Percentiles rank a stretch among this genome's conserved stretches.
phyloP scores from a whole-genome alignment of 2,329 filamentous ascomycete genomes.

The Kalmusia sp. region DNA sequence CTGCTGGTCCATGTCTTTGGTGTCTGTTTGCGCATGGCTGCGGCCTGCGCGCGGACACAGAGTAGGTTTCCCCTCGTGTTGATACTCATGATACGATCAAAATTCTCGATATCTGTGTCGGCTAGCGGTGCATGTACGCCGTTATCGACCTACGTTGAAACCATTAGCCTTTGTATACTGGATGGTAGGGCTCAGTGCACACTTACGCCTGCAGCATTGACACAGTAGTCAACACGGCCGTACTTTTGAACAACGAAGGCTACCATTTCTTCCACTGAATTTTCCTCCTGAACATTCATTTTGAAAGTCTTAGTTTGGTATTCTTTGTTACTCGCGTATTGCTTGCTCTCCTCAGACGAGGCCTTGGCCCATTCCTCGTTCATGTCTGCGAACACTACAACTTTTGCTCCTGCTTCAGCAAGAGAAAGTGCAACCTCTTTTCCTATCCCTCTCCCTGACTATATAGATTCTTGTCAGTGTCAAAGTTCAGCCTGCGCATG shows the following conservation, averaged over 20 bases:
- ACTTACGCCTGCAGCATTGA: slow-evolving; percentile 60
- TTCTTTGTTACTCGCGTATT: slow-evolving; percentile 10
- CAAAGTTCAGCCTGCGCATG: neutral
- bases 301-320: slow-evolving; percentile 9
- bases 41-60: slow-evolving; percentile 50
- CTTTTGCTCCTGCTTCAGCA: slow-evolving; percentile 33
- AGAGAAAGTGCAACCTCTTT: slow-evolving; percentile 33
- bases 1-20: slow-evolving; percentile 9
- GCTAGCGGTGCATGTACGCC: slow-evolving; percentile 11
- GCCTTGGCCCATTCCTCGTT: slow-evolving; percentile 11
- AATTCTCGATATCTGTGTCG: slow-evolving; percentile 16
- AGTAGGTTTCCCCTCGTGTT: slow-evolving; percentile 17
- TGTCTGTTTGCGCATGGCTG: slow-evolving; percentile 55
- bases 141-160: slow-evolving; percentile 12
- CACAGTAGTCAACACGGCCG: slow-evolving; percentile 59
- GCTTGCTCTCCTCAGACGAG: slow-evolving; percentile 11
- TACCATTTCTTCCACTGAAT: slow-evolving; percentile 43
- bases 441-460: slow-evolving; percentile 40
- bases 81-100: slow-evolving; percentile 16
- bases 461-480: neutral
- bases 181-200: neutral
- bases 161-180: neutral
- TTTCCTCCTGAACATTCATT: slow-evolving; percentile 12
- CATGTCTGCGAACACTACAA: slow-evolving; percentile 22
- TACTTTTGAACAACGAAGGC: slow-evolving; percentile 48